Conservation (phyloP, 2,329 filamentous ascomycete species). For the Epichloe aotearoae region DNA sequence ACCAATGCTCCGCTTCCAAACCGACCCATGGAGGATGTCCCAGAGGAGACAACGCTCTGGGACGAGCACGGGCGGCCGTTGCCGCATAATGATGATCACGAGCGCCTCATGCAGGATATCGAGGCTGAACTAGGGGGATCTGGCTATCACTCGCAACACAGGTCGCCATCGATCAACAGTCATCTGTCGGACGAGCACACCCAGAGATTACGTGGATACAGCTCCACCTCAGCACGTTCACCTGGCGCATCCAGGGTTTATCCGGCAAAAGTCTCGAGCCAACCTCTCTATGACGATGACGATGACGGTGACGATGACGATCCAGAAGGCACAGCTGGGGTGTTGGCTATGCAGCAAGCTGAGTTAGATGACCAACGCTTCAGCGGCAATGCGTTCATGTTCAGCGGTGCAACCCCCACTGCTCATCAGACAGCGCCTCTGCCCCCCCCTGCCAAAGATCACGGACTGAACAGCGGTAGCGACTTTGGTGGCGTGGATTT, state of each 20-base stretch:
- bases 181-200: conserved; percentile 32
- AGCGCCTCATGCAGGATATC: conserved; percentile 43
- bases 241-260: conserved; percentile 11
- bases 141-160: conserved; percentile 18
- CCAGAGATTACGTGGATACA: conserved; percentile 34
- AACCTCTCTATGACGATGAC: conserved; percentile 18
- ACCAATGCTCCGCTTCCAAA: conserved; percentile 48
- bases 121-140: conserved; percentile 37
- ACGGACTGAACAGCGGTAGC: conserved; percentile 47
- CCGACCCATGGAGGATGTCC: conserved; percentile 32
- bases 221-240: conserved; percentile 35
- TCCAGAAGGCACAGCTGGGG: conserved; percentile 70
- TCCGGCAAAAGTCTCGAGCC: conserved; percentile 1
- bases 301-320: conserved; percentile 65
- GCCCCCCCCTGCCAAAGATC: conserved; percentile 36
- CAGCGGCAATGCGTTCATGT: conserved; percentile 18
- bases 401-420: conserved; percentile 7
- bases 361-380: conserved; percentile 59
- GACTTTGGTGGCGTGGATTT: conserved; percentile 63
- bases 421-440: conserved; percentile 13
- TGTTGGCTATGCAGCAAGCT: conserved; percentile 72
- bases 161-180: conserved; percentile 32
- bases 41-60: conserved; percentile 30
- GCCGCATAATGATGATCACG: conserved; percentile 17
- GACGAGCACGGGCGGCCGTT: conserved; percentile 21